These are phyloP conservation scores for Trametes coccinea DNA, from an alignment of 768 basidiomycete genomes.

Conservation along the genomic window DNA sequence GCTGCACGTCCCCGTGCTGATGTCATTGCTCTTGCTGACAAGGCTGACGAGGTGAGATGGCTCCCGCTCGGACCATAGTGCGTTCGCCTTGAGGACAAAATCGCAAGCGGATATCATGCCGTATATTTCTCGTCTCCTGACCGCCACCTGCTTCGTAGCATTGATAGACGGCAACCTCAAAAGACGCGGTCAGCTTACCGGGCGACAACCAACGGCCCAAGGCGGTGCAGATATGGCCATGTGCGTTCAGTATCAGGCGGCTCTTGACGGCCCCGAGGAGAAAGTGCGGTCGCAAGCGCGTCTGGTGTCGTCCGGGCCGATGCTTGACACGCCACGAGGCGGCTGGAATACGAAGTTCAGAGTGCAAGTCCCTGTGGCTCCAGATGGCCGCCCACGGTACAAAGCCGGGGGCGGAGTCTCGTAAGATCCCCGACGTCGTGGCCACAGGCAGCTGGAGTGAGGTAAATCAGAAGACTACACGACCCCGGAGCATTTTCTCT, in stretches of 20 bases:
- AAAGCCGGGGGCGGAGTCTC: neutral
- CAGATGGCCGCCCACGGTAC: conserved; percentile 13
- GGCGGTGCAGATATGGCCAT: conserved; percentile 8
- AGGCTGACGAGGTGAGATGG: neutral
- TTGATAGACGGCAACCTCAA: neutral
- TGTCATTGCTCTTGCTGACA: neutral
- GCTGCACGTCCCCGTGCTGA: neutral
- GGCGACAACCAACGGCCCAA: neutral
- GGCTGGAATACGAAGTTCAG: neutral
- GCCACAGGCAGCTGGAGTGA: neutral
- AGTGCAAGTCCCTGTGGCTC: neutral
- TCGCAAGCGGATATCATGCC: conserved; percentile 6
- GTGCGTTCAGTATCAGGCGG: conserved; percentile 9
- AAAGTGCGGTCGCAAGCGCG: neutral
- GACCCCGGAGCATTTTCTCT: conserved; percentile 15
- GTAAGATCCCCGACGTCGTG: neutral
- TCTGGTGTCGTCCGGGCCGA: conserved; percentile 8
- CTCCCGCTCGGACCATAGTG: neutral
- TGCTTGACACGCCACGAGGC: neutral
- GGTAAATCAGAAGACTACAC: neutral
- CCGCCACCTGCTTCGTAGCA: neutral
- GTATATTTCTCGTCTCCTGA: conserved; percentile 10
- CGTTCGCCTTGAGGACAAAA: neutral
- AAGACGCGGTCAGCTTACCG: conserved; percentile 6
- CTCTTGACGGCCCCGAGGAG: neutral